phyloP scores from a whole-genome alignment of 805 yeast genomes.

The Kregervanrija fluxuum region DNA sequence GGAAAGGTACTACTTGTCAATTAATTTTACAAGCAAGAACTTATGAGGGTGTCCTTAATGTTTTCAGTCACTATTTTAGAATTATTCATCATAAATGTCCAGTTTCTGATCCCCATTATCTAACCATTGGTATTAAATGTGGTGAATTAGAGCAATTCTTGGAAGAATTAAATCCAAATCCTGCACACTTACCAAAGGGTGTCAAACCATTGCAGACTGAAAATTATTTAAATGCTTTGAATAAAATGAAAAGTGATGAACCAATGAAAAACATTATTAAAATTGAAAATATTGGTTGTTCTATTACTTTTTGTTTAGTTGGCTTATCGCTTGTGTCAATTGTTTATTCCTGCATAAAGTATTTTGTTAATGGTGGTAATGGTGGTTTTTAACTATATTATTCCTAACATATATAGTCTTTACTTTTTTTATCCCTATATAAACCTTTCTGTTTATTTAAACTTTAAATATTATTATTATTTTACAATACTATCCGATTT shows the following conservation, averaged over 20 bases:
- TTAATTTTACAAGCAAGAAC: slow-evolving; percentile 70
- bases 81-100: slow-evolving; percentile 71
- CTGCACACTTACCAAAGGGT: slow-evolving; percentile 47
- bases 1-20: slow-evolving; percentile 80
- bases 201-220: slow-evolving; percentile 40
- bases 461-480: no score
- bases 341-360: slow-evolving; percentile 4
- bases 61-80: slow-evolving; percentile 69
- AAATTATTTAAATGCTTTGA: slow-evolving; percentile 39
- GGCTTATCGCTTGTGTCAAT: slow-evolving; percentile 17
- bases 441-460: no score
- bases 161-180: slow-evolving; percentile 62
- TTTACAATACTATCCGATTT: no score
- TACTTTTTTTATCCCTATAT: no score
- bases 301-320: slow-evolving; percentile 11
- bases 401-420: no score
- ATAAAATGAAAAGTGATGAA: slow-evolving; percentile 32
- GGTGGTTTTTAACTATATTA: no score
- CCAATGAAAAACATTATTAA: slow-evolving; percentile 12
- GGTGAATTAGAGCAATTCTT: slow-evolving; percentile 87
- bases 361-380: no score
- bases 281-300: slow-evolving; percentile 14
- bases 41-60: slow-evolving; percentile 64
- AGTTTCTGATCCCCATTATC: slow-evolving; percentile 80
- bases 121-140: slow-evolving; percentile 75